phyloP scores from a whole-genome alignment of 371 early-diverging fungal genomes.

The Syncephalastrum contaminatum region DNA sequence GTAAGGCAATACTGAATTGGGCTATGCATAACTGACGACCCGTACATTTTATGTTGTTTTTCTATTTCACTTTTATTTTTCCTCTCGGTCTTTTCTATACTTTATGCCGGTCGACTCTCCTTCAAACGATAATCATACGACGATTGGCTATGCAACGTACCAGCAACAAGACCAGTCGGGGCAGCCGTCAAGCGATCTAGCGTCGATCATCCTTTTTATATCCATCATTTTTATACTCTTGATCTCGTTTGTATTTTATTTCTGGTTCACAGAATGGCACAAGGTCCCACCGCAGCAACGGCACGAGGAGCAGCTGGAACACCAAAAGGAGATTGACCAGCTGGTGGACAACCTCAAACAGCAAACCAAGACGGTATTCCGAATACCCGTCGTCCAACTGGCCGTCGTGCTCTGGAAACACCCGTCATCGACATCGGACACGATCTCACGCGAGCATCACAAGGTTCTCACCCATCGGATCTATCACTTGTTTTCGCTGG shows the following conservation, averaged over 20 bases:
- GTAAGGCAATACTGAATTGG: slow-evolving; percentile 9
- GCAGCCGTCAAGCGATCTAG: slow-evolving; percentile 28
- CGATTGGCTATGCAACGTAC: slow-evolving; percentile 46
- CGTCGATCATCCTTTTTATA: slow-evolving; percentile 45
- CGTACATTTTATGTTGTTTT: background rate
- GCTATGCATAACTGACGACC: too few species aligned
- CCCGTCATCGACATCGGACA: slow-evolving; percentile 2
- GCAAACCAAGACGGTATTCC: slow-evolving; percentile 38
- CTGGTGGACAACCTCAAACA: slow-evolving; percentile 41
- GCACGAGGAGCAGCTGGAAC: slow-evolving; percentile 40
- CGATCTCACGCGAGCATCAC: slow-evolving; percentile 37
- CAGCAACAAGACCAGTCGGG: slow-evolving; percentile 38
- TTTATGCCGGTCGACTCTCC: background rate
- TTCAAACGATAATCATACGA: slow-evolving; percentile 7
- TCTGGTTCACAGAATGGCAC: slow-evolving; percentile 52
- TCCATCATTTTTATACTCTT: slow-evolving; percentile 35
- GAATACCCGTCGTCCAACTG: slow-evolving; percentile 36
- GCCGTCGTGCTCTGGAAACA: slow-evolving; percentile 26
- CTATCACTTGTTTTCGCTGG: slow-evolving; percentile 38
- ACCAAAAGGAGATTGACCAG: slow-evolving; percentile 47
- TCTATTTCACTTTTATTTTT: background rate
- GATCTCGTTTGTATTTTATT: slow-evolving; percentile 40
- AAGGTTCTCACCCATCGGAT: slow-evolving; percentile 34
- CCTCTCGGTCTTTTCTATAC: background rate
- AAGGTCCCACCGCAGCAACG: slow-evolving; percentile 41